Evolutionary conservation across 768 basidiomycete genomes (phyloP).

Genomic region (Ephemerocybe angulata): DNA sequence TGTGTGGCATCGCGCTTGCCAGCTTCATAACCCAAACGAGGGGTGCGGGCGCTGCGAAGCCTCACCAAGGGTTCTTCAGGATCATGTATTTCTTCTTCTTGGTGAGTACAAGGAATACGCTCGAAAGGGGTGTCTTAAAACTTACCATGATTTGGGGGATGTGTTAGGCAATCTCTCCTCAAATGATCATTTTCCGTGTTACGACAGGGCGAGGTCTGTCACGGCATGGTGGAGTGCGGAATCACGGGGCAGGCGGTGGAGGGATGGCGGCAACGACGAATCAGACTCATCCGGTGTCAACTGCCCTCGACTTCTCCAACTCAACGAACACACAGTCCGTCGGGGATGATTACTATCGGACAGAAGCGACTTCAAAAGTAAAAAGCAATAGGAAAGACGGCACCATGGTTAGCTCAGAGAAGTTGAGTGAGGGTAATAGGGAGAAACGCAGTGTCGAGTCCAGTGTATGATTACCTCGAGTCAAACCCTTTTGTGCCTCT

Average conservation of each 20-base stretch:
- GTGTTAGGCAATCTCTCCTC: conserved; percentile 6
- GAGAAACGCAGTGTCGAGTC: too few relatives aligned
- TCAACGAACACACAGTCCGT: too few relatives aligned
- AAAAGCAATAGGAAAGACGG: too few relatives aligned
- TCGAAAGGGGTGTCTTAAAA: too few relatives aligned
- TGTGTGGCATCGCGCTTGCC: conserved; percentile 5
- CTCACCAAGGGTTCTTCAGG: conserved; percentile 8
- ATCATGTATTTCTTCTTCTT: conserved; percentile 10
- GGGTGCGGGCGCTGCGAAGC: conserved; percentile 2
- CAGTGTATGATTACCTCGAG: too few relatives aligned
- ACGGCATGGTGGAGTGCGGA: background rate
- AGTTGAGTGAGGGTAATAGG: too few relatives aligned
- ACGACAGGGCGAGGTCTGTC: conserved; percentile 2
- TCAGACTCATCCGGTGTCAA: background rate
- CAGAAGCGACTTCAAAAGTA: too few relatives aligned
- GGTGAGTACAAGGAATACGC: conserved; percentile 3
- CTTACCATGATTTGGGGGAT: background rate
- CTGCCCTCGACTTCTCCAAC: background rate
- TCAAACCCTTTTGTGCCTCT: too few relatives aligned
- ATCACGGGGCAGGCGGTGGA: background rate
- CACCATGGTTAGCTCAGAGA: too few relatives aligned
- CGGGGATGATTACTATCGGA: too few relatives aligned
- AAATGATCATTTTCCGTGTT: conserved; percentile 11
- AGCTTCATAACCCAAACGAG: conserved; percentile 6
- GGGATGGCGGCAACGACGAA: background rate